These are phyloP conservation scores for Lunasporangiospora selenospora DNA, from an alignment of 192 early-diverging fungal species.

Conservation along the genomic window DNA sequence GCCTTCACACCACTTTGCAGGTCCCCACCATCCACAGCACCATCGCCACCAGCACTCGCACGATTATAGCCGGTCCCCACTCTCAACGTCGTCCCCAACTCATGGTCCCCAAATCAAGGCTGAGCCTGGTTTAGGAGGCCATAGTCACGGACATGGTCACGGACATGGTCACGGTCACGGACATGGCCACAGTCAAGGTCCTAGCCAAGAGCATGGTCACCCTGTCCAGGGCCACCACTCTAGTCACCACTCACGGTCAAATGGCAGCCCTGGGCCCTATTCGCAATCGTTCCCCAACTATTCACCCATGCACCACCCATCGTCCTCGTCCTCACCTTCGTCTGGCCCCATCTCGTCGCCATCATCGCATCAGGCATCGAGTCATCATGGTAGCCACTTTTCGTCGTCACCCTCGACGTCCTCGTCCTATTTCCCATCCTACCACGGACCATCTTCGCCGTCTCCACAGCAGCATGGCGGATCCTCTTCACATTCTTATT, in stretches of 20 bases:
- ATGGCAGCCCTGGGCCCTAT: slow-evolving; percentile 31
- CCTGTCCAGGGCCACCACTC: too few species aligned
- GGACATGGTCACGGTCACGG: slow-evolving; percentile 8
- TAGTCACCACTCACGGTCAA: slow-evolving; percentile 18
- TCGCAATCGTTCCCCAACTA: slow-evolving; percentile 33
- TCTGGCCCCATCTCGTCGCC: slow-evolving; percentile 16
- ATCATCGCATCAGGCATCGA: too few species aligned
- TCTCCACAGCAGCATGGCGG: slow-evolving; percentile 9
- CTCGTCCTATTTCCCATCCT: slow-evolving; percentile 24
- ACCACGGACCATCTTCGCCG: slow-evolving; percentile 3
- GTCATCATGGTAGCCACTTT: too few species aligned
- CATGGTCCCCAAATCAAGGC: too few species aligned
- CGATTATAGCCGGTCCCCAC: slow-evolving; percentile 31
- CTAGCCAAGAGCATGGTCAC: neutral
- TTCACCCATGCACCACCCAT: slow-evolving; percentile 11
- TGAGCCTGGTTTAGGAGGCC: too few species aligned
- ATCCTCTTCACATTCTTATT: slow-evolving; percentile 6
- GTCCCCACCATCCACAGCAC: slow-evolving; percentile 2
- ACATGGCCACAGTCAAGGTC: neutral
- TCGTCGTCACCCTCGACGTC: slow-evolving; percentile 38
- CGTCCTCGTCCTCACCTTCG: neutral
- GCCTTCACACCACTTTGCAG: neutral
- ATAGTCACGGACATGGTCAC: slow-evolving; percentile 15
- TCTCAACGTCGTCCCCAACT: too few species aligned
- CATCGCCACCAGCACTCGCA: slow-evolving; percentile 42